These are phyloP conservation scores for Immersiporthe knoxdaviesiana DNA, from an alignment of 2,329 filamentous ascomycete species.

Conservation along the genomic window DNA sequence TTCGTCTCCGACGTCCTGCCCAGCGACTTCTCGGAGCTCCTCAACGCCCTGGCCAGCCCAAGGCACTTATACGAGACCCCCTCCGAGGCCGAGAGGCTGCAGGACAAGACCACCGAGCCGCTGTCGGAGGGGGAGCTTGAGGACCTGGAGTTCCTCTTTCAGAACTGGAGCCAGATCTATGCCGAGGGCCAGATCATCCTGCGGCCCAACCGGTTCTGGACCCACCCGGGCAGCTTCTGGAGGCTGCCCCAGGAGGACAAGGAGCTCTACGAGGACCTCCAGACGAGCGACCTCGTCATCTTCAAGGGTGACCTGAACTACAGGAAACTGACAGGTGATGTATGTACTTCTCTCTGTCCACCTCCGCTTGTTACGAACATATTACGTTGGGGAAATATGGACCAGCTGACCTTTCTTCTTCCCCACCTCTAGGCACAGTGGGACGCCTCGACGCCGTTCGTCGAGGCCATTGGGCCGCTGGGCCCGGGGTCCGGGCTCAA, in stretches of 20 bases:
- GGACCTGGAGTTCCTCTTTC: slow-evolving; percentile 76
- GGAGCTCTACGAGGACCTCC: slow-evolving; percentile 74
- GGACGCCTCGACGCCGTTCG: slow-evolving; percentile 87
- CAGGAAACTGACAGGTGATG: slow-evolving; percentile 87
- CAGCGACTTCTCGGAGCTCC: slow-evolving; percentile 79
- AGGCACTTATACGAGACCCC: slow-evolving; percentile 77
- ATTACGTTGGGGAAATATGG: not conserved
- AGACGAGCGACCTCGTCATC: slow-evolving; percentile 82
- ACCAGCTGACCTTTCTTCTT: slow-evolving; percentile 10
- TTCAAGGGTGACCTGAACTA: slow-evolving; percentile 99
- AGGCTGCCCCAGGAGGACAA: slow-evolving; percentile 72
- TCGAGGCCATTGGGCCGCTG: slow-evolving; percentile 81
- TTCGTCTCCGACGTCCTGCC: slow-evolving; percentile 96
- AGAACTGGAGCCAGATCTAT: slow-evolving; percentile 79
- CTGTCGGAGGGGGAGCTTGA: slow-evolving; percentile 69
- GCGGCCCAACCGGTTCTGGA: slow-evolving; percentile 91
- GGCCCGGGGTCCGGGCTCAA: slow-evolving; percentile 82
- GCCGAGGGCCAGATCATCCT: slow-evolving; percentile 82
- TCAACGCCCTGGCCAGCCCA: slow-evolving; percentile 78
- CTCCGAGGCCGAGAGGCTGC: slow-evolving; percentile 66
- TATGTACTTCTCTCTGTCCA: slow-evolving; percentile 47
- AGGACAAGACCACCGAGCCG: slow-evolving; percentile 60
- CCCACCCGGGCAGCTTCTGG: slow-evolving; percentile 85
- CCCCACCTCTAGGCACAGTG: slow-evolving; percentile 64
- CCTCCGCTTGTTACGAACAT: not conserved